phyloP scores from a whole-genome alignment of 2,329 filamentous ascomycete species.

The Talaromyces sp. region DNA sequence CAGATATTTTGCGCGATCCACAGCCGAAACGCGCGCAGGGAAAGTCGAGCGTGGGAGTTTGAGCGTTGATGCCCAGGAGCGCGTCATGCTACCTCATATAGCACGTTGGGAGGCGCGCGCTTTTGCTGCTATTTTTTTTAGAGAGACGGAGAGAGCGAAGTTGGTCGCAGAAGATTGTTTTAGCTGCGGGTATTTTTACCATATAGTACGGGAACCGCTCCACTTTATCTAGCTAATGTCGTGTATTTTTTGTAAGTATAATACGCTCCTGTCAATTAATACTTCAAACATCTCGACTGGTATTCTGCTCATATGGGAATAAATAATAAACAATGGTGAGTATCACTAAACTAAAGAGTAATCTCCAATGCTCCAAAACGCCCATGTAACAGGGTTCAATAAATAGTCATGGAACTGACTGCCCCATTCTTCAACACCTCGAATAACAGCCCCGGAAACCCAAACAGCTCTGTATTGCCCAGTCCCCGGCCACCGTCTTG shows the following conservation, averaged over 20 bases:
- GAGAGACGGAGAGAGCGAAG: not conserved
- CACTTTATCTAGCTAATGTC: not conserved
- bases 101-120: not conserved
- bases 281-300: not conserved
- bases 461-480: constrained; percentile 78
- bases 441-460: constrained; percentile 89
- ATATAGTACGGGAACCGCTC: not conserved
- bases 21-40: constrained; percentile 44
- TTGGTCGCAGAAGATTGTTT: not conserved
- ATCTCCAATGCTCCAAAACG: not conserved
- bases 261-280: not conserved
- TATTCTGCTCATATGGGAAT: not conserved
- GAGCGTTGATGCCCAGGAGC: constrained; percentile 66
- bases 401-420: constrained; percentile 84
- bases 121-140: not conserved
- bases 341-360: not conserved
- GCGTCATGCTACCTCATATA: constrained; percentile 15
- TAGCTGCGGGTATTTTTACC: not conserved
- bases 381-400: constrained; percentile 44
- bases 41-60: constrained; percentile 70
- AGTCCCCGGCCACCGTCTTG: constrained; percentile 51
- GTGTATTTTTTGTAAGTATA: not conserved
- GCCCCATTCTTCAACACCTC: constrained; percentile 90
- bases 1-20: constrained; percentile 54
- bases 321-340: not conserved